Evolutionary conservation across 1,139 yeast species (phyloP), one percentile per base, ranked within the genome.

Genomic region (Yamadazyma trypodendri): DNA sequence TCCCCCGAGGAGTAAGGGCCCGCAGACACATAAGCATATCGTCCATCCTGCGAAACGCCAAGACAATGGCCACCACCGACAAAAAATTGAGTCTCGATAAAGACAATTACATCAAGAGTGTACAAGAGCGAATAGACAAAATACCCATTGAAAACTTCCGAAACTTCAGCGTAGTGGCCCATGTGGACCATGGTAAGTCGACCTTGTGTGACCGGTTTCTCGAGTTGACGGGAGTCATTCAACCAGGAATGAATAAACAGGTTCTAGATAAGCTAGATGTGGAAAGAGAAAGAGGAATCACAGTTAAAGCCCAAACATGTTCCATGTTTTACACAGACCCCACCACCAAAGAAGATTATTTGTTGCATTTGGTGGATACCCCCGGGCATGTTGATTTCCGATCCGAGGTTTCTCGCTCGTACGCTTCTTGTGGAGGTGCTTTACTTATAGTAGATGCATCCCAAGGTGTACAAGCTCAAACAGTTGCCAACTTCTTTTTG

Each of bases 331-430:
- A 89, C 56, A 72, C 73, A 17, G 79, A 87, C 54, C 77, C 83
- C 7, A 75, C 75, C 4, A 53, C 64, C 0, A 46, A 53, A 3
- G 63, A 78, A 49, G 96, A 90, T 49, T 92, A 87, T 53, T 61
- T 92, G 39, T 64, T 92, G 36, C 97, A 92, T 65, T 67, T 92
- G 32, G 97, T 92, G 33, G 98, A 92, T 60, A 92, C 98, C 0
- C 98, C 98, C 0, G 98, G 98, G 0, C 98, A 92, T 58, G 98
- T 92, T 22, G 98, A 92, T 59, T 92, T 92, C 58, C 67, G 97
- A 38, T 87, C 95, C 7, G 98, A 92, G 54, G 98, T 92, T 0
- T 81, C 95, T 2, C 65, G 97, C 48, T 85, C 96, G 9, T 89
- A 90, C 59, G 97, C 97, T 1, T 85, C 96, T 0, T 92, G 97